phyloP scores from a whole-genome alignment of 768 basidiomycete species.

The Lepiota venenata region DNA sequence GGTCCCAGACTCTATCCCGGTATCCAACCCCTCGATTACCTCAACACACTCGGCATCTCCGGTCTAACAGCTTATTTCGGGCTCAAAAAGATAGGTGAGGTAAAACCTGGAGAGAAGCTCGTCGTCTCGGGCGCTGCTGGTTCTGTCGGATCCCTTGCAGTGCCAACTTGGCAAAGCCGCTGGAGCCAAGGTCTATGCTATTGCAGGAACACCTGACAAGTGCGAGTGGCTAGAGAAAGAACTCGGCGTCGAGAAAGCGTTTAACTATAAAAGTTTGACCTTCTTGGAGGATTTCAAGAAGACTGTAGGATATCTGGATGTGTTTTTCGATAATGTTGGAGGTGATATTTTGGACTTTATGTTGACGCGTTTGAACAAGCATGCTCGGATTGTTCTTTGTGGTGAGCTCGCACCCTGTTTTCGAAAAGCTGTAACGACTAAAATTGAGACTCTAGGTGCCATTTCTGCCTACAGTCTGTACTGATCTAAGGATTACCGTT shows the following conservation, averaged over 20 bases:
- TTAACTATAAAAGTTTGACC: slow-evolving; percentile 83
- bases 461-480: slow-evolving; percentile 80
- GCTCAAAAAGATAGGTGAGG: slow-evolving; percentile 71
- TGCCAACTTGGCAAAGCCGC: slow-evolving; percentile 81
- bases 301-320: slow-evolving; percentile 74
- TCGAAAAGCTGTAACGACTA: background rate
- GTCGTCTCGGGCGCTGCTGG: slow-evolving; percentile 91
- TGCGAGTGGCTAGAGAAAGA: slow-evolving; percentile 84
- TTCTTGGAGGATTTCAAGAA: slow-evolving; percentile 75
- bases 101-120: slow-evolving; percentile 83
- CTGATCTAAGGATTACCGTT: background rate
- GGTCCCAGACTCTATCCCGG: slow-evolving; percentile 52
- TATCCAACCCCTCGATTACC: slow-evolving; percentile 65
- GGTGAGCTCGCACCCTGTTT: slow-evolving; percentile 42
- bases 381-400: slow-evolving; percentile 78
- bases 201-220: slow-evolving; percentile 84
- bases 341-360: slow-evolving; percentile 81
- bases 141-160: slow-evolving; percentile 76
- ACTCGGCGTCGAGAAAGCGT: slow-evolving; percentile 74
- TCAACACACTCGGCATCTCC: slow-evolving; percentile 73
- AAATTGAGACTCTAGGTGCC: slow-evolving; percentile 45
- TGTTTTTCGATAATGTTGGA: slow-evolving; percentile 82
- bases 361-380: slow-evolving; percentile 68
- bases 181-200: slow-evolving; percentile 82
- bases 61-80: slow-evolving; percentile 92